Base-by-base conservation (phyloP, 78 protist genomes). In the Polysphondylium violaceum region DNA sequence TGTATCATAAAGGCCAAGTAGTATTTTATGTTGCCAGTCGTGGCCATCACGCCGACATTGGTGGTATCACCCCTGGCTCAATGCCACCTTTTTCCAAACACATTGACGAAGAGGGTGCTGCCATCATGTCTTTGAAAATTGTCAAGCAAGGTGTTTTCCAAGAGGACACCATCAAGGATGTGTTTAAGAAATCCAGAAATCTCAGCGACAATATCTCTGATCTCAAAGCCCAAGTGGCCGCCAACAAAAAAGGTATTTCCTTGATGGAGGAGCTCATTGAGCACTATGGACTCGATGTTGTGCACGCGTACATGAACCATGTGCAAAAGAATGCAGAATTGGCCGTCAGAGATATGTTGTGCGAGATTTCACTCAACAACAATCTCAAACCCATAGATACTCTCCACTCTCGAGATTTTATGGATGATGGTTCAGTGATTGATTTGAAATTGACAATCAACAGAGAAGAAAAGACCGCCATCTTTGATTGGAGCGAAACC, bases 41-140 rank as follows among this genome's bases (percentile, higher is more conserved):
- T 2, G 99, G 99, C 17, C 99, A 98, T 86, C 99, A 98, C 76
- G 98, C 99, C 2, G 99, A 98, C 67, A 97, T 98, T 56, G 99
- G 99, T 16, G 98, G 99, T 27, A 94, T 96, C 31, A 90, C 99
- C 2, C 98, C 99, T 2, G 99, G 99, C 2, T 97, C 98, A 12
- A 97, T 98, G 97, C 99, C 99, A 7, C 98, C 99, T 3, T 94
- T 87, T 58, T 94, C 97, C 9, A 76, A 79, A 64, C 1, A 60
- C 29, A 74, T 97, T 11, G 12, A 0, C 2, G 97, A 98, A 47
- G 99, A 98, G 64, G 99, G 99, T 29, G 98, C 94, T 1, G 76
- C 72, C 8, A 93, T 97, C 50, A 69, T 40, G n/a, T 36, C 87
- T 21, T 96, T 96, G 79, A 72, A 93, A 31, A 89, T 98, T 3